Evolutionary conservation across 148 eudicot genomes (phyloP), one percentile per base, ranked within the genome.

Genomic region (Polygonum maritimum): DNA sequence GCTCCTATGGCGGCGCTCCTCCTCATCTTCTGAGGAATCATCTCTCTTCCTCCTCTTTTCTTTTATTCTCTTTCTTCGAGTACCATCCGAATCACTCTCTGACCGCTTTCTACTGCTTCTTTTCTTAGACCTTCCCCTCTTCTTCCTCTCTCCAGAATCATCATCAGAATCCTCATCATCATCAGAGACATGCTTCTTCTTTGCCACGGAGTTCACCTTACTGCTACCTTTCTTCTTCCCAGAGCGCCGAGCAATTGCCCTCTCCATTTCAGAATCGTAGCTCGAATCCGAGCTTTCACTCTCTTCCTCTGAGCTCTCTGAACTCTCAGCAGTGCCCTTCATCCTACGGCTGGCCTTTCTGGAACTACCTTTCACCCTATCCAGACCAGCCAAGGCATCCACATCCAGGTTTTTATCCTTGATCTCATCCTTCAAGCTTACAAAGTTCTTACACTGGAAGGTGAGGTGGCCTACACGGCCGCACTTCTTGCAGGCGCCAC

Each of bases 391-490:
- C 84, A 86, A 79, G 44, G 89, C 91, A 33, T 88, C 97, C 77
- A 88, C 84, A 3, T 88, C 93, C 4, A 76, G 73, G 45, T 89
- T 91, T 72, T 88, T 90, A 67, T 81, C 89, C 41, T 85, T 85
- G 22, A 63, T 82, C 44, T 88, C 96, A 55, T 85, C 93, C 81
- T 94, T 94, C 16, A 86, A 85, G 77, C 98, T 94, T 84, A 92
- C 40, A 57, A 92, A 92, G 74, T 94, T 94, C 78, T 95, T 86
- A 78, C 98, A 94, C 86, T 94, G 97, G 72, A 86, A 92, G 7
- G 93, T 90, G 44, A 94, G 85, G 70, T 94, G 98, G 49, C 98
- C 98, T 5, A 94, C 98, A 73, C 97, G 91, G n/a, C 96, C 97
- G 76, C 98, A 94, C 83, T 82, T 94, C 90, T 94, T 89, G 83